Conservation (phyloP, 192 early-diverging fungal genomes). For the Podila epigama region DNA sequence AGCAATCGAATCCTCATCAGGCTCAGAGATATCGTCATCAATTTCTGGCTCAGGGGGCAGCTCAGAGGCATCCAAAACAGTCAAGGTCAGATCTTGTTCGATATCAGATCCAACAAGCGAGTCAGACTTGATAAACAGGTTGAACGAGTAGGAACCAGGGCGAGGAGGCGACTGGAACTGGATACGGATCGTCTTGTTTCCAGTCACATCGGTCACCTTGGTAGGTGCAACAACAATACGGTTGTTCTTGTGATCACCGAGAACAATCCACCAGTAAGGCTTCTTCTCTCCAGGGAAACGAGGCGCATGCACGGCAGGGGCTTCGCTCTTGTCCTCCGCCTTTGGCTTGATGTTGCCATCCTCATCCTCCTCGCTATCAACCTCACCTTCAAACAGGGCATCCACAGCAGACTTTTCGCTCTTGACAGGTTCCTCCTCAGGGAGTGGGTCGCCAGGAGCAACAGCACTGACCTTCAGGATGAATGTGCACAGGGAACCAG, state of each 20-base stretch:
- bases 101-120: constrained; percentile 87
- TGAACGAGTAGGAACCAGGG: constrained; percentile 82
- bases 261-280: constrained; percentile 90
- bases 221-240: constrained; percentile 81
- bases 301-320: constrained; percentile 67
- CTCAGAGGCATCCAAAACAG: constrained; percentile 72
- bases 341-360: constrained; percentile 53
- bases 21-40: constrained; percentile 96
- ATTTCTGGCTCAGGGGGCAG: constrained; percentile 78
- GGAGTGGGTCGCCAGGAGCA: constrained; percentile 27
- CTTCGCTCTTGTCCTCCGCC: constrained; percentile 37
- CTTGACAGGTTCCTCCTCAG: constrained; percentile 26
- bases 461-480: constrained; percentile 58
- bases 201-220: constrained; percentile 80
- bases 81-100: constrained; percentile 77
- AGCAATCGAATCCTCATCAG: constrained; percentile 94
- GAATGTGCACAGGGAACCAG: constrained; percentile 81
- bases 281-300: constrained; percentile 77
- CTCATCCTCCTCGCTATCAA: constrained; percentile 52
- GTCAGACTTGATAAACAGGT: constrained; percentile 88
- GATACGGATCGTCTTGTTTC: constrained; percentile 70
- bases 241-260: constrained; percentile 86
- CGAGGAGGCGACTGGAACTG: constrained; percentile 96
- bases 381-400: constrained; percentile 45
- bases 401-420: constrained; percentile 25